Base-by-base conservation (phyloP, 2,329 filamentous ascomycete species). In the Botrytis elliptica region DNA sequence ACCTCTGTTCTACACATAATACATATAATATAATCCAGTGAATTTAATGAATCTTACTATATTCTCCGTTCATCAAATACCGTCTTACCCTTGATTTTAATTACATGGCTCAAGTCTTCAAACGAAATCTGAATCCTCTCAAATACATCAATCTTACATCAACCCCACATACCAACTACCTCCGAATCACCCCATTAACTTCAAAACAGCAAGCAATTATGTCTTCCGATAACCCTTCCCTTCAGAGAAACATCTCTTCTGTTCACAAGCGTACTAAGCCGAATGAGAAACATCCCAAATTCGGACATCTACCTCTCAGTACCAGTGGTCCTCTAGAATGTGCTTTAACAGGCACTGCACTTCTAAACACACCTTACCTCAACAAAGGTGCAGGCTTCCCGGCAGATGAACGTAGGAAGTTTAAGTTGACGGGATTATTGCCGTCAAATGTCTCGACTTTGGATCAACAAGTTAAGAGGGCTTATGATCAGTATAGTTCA, bases 331-430 rank as follows among this genome's bases (percentile, higher is more conserved):
- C 85, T 1, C 81, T 86, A 75, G 85, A 87, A 72, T 87, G 86
- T 77, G 85, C 85, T 3, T 80, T 87, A 52, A 82, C 79, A 9
- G 88, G 88, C 8, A 83, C 83, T 59, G 85, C 87, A 0, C 83
- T 94, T 9, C 85, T 94, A 14, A 88, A 89, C 74, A 89, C 88
- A 18, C 86, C 91, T 1, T 90, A 88, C 78, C 91, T 94, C 83
- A 97, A 97, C 84, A 96, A 96, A 82, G 94, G 94, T 44, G 94
- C 93, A 4, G 93, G 90, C 0, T 95, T 95, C 77, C 87, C 92
- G 0, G 78, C 84, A 0, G 83, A 92, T 42, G 94, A 97, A 79
- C 88, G 94, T 18, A 83, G 84, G 4, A 83, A 84, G 0, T 97
- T 97, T 81, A 88, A 88, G 46, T 87, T 97, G 2, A 87, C 89